Base-by-base conservation (phyloP, 2,329 filamentous ascomycete species). In the Parastagonospora nodorum region DNA sequence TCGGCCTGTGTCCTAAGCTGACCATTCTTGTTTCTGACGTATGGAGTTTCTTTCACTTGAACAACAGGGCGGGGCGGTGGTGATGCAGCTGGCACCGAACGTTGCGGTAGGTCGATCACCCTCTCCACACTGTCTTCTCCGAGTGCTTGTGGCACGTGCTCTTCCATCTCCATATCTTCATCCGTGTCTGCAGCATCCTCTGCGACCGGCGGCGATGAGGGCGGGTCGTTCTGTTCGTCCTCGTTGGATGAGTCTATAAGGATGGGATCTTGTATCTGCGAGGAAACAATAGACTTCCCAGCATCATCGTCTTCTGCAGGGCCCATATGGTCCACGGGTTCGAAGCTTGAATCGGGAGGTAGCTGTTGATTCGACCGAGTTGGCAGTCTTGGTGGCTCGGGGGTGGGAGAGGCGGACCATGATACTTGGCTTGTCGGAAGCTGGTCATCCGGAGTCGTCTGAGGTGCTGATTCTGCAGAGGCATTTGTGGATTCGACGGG, bases 301-400 rank as follows among this genome's bases (percentile, higher is more conserved):
- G 19, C 19, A 24, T 5, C 19, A 24, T 3, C 19, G 19, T 24
- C 19, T 24, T 24, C 19, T 24, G 19, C 19, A 24, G 19, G 19
- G 3, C 5, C 19, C 19, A 24, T 24, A 24, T 3, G 5, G 3
- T 24, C 19, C 10, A 42, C 29, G 24, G 30, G 35, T 14, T 57
- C 63, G 14, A 63, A 44, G 38, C 66, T 70, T 2, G 68, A 71
- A 48, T 71, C 67, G n/a, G 68, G 69, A 15, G 69, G 68, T 16
- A 71, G 61, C 4, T 6, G 49, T 29, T 55, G 48, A 2, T 15
- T 33, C n/a, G 27, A 19, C 9, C 37, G 42, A 6, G 39, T 31
- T 14, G 54, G 52, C 40, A 31, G 48, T 45, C 60, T 51, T 4
- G 63, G 66, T 7, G 61, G 52, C 29, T 62, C 48, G 8, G 58